Evolutionary conservation across 176 grass and related monocot genomes (phyloP).

Genomic region (Coix lacrymajobi): DNA sequence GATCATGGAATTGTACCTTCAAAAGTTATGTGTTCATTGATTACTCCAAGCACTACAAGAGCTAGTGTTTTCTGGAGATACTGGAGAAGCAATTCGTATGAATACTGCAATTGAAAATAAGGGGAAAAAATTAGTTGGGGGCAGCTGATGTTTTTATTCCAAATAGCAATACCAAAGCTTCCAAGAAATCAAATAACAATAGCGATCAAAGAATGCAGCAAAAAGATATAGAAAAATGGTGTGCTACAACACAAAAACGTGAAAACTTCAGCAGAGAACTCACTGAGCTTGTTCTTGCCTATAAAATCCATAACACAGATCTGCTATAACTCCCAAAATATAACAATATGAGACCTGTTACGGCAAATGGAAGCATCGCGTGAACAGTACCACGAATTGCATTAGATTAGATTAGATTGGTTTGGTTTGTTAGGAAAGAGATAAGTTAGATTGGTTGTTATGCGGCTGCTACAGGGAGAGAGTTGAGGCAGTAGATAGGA

Average conservation of each 20-base stretch:
- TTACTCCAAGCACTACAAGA: conserved; percentile 76
- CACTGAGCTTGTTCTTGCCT: not conserved
- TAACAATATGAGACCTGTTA: not conserved
- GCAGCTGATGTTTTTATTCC: not conserved
- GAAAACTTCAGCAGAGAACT: not conserved
- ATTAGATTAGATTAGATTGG: not conserved
- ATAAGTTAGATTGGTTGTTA: not conserved
- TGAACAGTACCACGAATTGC: not conserved
- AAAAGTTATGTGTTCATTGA: conserved; percentile 87
- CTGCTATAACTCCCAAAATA: conserved; percentile 1
- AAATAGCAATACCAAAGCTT: conserved; percentile 16
- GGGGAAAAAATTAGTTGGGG: not conserved
- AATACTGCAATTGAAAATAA: conserved; percentile 64
- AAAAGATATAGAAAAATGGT: not conserved
- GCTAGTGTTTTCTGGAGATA: conserved; percentile 94
- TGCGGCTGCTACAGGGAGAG: no score
- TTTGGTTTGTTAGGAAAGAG: not conserved
- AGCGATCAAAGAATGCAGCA: not conserved
- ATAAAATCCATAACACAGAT: not conserved
- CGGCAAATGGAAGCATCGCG: not conserved
- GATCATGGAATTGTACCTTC: conserved; percentile 52
- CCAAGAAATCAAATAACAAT: conserved; percentile 6
- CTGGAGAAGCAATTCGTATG: conserved; percentile 82
- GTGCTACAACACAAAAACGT: not conserved
- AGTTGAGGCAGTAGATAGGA: no score